Evolutionary conservation across 345 rosid genomes (phyloP), one percentile per base, ranked within the genome.

Genomic region (Draba incana): DNA sequence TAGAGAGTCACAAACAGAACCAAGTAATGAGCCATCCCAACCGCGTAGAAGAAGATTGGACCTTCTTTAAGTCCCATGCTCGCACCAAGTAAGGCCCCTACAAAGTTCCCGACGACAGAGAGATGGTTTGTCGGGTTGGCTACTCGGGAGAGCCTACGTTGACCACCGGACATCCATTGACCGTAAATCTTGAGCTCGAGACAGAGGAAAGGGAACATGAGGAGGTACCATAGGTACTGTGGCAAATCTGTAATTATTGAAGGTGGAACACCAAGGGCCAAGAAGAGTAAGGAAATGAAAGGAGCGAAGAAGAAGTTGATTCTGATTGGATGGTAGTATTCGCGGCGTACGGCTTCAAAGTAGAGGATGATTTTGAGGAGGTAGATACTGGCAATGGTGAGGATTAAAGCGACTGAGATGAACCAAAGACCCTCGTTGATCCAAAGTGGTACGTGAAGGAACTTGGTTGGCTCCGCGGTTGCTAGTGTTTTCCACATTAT

Each of bases 151-250:
- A 88, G 90, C 80, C 94, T 62, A 28, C 94, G 74, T 67, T 84
- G 92, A 1, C 97, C 94, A 16, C 94, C 97, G 0, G 97, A 90
- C 97, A 90, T 90, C 97, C 94, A 90, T 68, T 90, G 97, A 37
- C 97, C 97, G 35, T 90, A 88, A 5, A 90, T 85, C 72, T 90
- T 90, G 30, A 87, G 87, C 82, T 86, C 97, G 3, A 88, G 87
- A 50, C 74, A 67, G 28, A 90, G 75, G 66, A 90, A 62, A 10
- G 97, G 97, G 24, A 86, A 38, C 97, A 90, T 88, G 53, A 90
- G 86, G 51, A 90, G 49, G 62, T 90, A 90, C 97, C 94, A 90
- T 42, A 90, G 85, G 6, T 60, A 54, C 1, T 63, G 60, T 23
- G 75, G 94, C 68, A 83, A 77, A 4, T 74, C 62, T 13, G 60